These are phyloP conservation scores for Sindora glabra DNA, from an alignment of 306 rosid genomes.

Conservation along the genomic window DNA sequence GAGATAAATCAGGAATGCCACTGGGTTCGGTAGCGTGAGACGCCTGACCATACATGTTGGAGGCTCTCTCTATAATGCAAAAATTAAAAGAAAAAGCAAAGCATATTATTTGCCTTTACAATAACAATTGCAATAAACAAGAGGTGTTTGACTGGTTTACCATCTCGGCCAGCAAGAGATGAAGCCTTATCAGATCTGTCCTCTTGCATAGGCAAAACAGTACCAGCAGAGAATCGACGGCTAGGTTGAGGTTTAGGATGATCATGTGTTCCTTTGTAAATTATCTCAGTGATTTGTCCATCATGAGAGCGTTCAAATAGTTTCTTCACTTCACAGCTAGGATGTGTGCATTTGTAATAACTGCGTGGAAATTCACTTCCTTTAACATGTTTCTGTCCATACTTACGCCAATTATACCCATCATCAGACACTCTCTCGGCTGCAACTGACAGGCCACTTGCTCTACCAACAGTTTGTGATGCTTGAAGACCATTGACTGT, in stretches of 20 bases:
- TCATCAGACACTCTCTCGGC: conserved; percentile 64
- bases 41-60: conserved; percentile 45
- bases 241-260: conserved; percentile 97
- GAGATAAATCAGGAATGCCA: conserved; percentile 51
- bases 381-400: conserved; percentile 93
- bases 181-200: conserved; percentile 63
- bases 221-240: conserved; percentile 61
- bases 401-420: conserved; percentile 97
- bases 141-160: conserved; percentile 36
- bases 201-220: conserved; percentile 49
- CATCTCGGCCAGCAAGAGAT: conserved; percentile 59
- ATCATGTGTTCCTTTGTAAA: conserved; percentile 94
- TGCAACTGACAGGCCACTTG: conserved; percentile 42
- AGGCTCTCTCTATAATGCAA: conserved; percentile 48
- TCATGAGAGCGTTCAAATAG: conserved; percentile 90
- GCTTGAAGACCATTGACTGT: conserved; percentile 41
- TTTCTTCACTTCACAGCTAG: conserved; percentile 96
- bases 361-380: conserved; percentile 99
- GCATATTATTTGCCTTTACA: background rate
- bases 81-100: conserved; percentile 11
- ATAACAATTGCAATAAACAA: background rate
- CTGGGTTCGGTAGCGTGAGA: conserved; percentile 51
- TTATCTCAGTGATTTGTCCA: conserved; percentile 89
- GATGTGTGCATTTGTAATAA: conserved; percentile 96
- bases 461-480: conserved; percentile 48